Base-by-base conservation (phyloP, 2,329 filamentous ascomycete genomes). In the Acephala macrosclerotiorum region DNA sequence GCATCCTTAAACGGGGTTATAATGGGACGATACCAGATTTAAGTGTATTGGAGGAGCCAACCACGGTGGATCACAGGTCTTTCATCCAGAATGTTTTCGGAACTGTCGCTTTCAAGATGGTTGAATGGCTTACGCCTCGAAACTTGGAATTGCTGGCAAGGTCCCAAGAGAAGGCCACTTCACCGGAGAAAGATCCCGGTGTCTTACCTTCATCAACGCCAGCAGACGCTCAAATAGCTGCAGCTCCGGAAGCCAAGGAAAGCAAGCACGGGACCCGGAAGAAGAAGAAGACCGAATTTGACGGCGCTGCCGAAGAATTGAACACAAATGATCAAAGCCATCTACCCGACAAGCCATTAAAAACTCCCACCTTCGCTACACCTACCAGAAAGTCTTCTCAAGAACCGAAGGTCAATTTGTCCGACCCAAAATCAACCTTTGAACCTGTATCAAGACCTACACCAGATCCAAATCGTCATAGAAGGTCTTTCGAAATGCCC, bases 71-170 rank as follows among this genome's bases (percentile, higher is more conserved):
- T 70, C 81, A 82, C 0, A 87, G 87, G 71, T 89, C 87, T 1
- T 87, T 90, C 64, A 84, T 85, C 1, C 88, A 90, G 70, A 89
- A 89, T 68, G 79, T 90, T 8, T 90, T 91, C 71, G 87, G 84
- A 7, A 89, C 88, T 0, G 85, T 86, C 12, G 85, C 89, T 12
- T 88, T 91, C 76, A 90, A 88, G 72, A 91, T 91, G 87, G 73
- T 91, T 3, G 89, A 91, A 74, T 91, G 88, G 88, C 78, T 91
- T n/a, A 88, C 87, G 1, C 87, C 87, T 0, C 81, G 82, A 62
- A 84, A 73, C 51, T 36, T 77, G 42, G 70, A 73, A 9, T 47
- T 63, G 20, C 53, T 73, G 20, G 67, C 68, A 29, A 66, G 66
- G 9, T 56, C 68, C 1, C 60, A 67, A 26, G 64, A 67, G 18